These are phyloP conservation scores for Sphaerosporella brunnea DNA, from an alignment of 495 filamentous ascomycete species.

Conservation along the genomic window DNA sequence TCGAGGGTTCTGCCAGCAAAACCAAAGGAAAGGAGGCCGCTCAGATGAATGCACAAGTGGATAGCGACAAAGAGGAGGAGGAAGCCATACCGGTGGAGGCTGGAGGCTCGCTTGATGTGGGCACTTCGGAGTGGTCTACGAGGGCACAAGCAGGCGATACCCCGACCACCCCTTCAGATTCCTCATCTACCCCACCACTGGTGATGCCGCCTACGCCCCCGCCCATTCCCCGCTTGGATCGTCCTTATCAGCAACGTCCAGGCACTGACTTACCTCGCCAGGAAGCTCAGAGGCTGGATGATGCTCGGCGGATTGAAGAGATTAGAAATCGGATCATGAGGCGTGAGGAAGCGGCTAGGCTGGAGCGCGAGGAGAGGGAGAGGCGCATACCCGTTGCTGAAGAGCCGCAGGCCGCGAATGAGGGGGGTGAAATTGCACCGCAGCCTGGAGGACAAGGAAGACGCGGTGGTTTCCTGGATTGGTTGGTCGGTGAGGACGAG, in stretches of 20 bases:
- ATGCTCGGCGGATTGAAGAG: background rate
- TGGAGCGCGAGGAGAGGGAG: background rate
- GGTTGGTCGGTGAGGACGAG: conserved; percentile 17
- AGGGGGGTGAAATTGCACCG: background rate
- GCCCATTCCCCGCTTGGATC: background rate
- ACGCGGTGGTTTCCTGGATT: conserved; percentile 15
- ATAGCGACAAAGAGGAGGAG: conserved; percentile 3
- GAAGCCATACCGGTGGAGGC: too few species aligned
- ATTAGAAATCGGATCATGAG: background rate
- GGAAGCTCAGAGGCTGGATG: background rate
- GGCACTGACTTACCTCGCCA: background rate
- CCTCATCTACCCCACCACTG: background rate
- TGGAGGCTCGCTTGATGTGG: conserved; percentile 5
- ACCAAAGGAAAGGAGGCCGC: conserved; percentile 2
- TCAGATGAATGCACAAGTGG: background rate
- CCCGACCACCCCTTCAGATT: background rate
- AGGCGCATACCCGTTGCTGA: background rate
- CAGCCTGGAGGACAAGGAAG: background rate
- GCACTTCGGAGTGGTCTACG: conserved; percentile 6
- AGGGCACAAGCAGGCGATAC: conserved; percentile 4
- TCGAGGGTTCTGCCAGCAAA: background rate
- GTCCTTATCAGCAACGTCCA: background rate
- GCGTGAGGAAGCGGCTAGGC: background rate
- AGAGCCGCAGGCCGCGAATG: too few species aligned
- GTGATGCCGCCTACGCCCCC: background rate